phyloP scores from a whole-genome alignment of 345 rosid species.

The Carallia brachiata region DNA sequence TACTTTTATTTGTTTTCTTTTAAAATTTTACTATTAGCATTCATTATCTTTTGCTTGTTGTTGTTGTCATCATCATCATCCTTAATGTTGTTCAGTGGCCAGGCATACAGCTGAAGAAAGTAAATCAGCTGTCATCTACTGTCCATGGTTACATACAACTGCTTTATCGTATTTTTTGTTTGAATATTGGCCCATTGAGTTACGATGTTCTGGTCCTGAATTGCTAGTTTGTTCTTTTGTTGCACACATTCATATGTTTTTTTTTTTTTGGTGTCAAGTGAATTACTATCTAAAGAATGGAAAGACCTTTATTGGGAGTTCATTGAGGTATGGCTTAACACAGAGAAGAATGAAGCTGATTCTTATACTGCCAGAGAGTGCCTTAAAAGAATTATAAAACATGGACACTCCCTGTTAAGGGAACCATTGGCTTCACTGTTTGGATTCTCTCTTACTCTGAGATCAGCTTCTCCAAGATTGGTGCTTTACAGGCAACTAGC shows the following conservation, averaged over 20 bases:
- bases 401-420: constrained; percentile 49
- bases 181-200: background rate
- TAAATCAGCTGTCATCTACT: background rate
- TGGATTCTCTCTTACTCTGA: constrained; percentile 75
- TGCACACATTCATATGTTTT: background rate
- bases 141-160: background rate
- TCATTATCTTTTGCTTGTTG: no score
- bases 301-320: constrained; percentile 87
- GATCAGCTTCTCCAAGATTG: constrained; percentile 88
- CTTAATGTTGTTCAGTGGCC: no score
- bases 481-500: constrained; percentile 89
- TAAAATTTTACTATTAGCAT: no score
- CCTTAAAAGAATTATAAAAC: constrained; percentile 51
- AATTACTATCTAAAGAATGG: constrained; percentile 78
- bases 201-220: no score
- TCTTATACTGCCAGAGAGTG: constrained; percentile 78
- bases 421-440: constrained; percentile 62
- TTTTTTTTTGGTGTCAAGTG: constrained; percentile 37
- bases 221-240: no score
- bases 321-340: constrained; percentile 62
- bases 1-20: no score
- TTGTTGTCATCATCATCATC: no score
- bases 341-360: constrained; percentile 44
- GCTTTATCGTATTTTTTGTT: background rate
- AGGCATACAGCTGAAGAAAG: no score